Evolutionary conservation across 2,329 filamentous ascomycete genomes (phyloP).

Genomic region (Ramichloridium luteum): DNA sequence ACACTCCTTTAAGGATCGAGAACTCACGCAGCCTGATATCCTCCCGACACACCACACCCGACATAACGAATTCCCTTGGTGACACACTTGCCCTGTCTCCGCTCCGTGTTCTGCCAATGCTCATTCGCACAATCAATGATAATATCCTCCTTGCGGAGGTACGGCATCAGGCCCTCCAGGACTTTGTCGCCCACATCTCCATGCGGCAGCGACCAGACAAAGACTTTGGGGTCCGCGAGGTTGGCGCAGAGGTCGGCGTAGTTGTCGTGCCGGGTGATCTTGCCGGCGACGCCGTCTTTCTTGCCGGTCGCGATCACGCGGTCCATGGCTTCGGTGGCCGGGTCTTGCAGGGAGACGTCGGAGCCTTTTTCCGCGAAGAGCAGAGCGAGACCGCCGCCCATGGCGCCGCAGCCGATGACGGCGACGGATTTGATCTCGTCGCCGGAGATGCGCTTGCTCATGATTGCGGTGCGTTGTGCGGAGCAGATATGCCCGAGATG

Average conservation of each 20-base stretch:
- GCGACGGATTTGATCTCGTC: slow-evolving; percentile 34
- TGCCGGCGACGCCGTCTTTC: slow-evolving; percentile 28
- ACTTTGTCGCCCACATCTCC: slow-evolving; percentile 36
- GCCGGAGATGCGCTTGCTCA: too few species aligned
- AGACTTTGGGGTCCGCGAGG: slow-evolving; percentile 29
- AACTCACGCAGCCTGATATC: slow-evolving; percentile 50
- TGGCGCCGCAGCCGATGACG: slow-evolving; percentile 47
- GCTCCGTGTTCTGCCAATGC: slow-evolving; percentile 51
- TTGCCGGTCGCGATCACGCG: slow-evolving; percentile 30
- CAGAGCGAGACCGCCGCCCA: slow-evolving; percentile 49
- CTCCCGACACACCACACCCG: slow-evolving; percentile 56
- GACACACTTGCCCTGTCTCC: slow-evolving; percentile 44
- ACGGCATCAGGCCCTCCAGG: slow-evolving; percentile 34
- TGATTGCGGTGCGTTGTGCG: too few species aligned
- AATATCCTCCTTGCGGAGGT: slow-evolving; percentile 49
- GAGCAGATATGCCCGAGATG: too few species aligned
- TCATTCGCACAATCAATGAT: slow-evolving; percentile 60
- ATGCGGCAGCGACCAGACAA: slow-evolving; percentile 24
- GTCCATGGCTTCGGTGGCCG: slow-evolving; percentile 38
- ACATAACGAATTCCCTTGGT: slow-evolving; percentile 51
- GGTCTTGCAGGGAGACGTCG: slow-evolving; percentile 44
- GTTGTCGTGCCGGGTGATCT: slow-evolving; percentile 30
- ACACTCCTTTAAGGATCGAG: too few species aligned
- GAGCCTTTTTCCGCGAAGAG: slow-evolving; percentile 46
- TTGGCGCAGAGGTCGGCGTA: slow-evolving; percentile 40